These are phyloP conservation scores for Cryptococcus sp. DNA, from an alignment of 1,284 basidiomycete species.

Conservation along the genomic window DNA sequence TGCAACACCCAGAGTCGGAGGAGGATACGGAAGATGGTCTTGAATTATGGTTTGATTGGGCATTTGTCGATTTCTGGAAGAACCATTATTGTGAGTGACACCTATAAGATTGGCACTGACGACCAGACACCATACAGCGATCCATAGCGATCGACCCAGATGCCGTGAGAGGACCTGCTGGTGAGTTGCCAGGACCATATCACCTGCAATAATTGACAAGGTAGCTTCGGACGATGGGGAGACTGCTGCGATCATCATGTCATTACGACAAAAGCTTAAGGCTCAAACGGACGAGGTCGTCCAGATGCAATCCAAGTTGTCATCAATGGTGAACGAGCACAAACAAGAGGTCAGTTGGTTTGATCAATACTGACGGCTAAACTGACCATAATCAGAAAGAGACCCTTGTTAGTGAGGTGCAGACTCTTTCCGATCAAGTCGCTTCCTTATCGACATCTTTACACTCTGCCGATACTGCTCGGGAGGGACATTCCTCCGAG, in stretches of 20 bases:
- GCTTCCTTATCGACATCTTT: conserved; percentile 26
- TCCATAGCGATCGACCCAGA: conserved; percentile 54
- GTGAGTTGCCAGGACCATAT: conserved; percentile 22
- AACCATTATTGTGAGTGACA: conserved; percentile 78
- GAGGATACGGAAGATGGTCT: conserved; percentile 57
- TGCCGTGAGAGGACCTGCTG: conserved; percentile 39
- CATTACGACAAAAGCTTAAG: conserved; percentile 72
- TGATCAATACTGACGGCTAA: background rate
- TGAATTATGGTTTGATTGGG: conserved; percentile 98
- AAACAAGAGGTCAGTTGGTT: conserved; percentile 48
- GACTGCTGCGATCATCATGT: conserved; percentile 69
- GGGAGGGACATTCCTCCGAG: conserved; percentile 16
- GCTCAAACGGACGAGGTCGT: conserved; percentile 65
- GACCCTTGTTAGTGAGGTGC: conserved; percentile 50
- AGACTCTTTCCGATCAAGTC: conserved; percentile 40
- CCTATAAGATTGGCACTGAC: background rate
- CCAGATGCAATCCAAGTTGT: conserved; percentile 41
- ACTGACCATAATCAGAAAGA: conserved; percentile 22
- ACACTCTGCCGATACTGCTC: conserved; percentile 13
- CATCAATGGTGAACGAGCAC: conserved; percentile 33
- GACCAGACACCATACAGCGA: conserved; percentile 52
- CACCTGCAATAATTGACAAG: background rate
- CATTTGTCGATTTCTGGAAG: conserved; percentile 99
- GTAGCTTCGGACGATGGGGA: conserved; percentile 65
- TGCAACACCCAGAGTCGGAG: conserved; percentile 27